Evolutionary conservation across 2,329 filamentous ascomycete genomes (phyloP), one percentile per base, ranked within the genome.

Genomic region (Raffaelea arxii): DNA sequence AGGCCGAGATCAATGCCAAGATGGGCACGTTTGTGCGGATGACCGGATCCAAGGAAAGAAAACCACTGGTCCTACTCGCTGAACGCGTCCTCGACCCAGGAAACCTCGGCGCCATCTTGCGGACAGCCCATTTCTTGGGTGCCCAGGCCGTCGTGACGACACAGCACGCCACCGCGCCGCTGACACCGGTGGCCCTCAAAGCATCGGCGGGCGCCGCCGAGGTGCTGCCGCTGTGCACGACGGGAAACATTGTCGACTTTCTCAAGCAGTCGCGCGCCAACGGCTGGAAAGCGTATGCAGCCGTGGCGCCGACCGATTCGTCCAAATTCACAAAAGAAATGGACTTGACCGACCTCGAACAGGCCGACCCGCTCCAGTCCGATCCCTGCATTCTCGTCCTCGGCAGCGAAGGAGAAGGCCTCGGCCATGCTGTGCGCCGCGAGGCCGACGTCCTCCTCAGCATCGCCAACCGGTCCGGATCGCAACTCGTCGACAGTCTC

Each of bases 121-220:
- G 92, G 30, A 87, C 87, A 6, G 88, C 89, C 3, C 84, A 87
- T 58, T 97, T 92, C 62, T 77, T 97, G n/a, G 91, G 91, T 21
- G 83, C 87, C 6, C 86, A 90, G 46, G 90, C 86, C 4, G 77
- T 98, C 19, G 80, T 80, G 3, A 80, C 94, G 46, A 86, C 87
- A 3, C 80, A 75, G 25, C 77, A 79, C 49, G 83, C 80, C 56
- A 86, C 84, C 16, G 85, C 90, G 0, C 75, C 80, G 0, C 69
- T 96, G 50, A 85, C 82, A 7, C 75, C 88, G 0, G 77, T 90
- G 9, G 82, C 86, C 0, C 74, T 94, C 50, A 97, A 97, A 63
- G 85, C 91, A 0, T 89, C 90, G 1, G 82, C 88, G 0, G 92
- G 92, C 7, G 91, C 91, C 4, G 82, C 86, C 3, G 92, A 98